Evolutionary conservation across 345 rosid species (phyloP).

Genomic region (Pistacia integerrima): DNA sequence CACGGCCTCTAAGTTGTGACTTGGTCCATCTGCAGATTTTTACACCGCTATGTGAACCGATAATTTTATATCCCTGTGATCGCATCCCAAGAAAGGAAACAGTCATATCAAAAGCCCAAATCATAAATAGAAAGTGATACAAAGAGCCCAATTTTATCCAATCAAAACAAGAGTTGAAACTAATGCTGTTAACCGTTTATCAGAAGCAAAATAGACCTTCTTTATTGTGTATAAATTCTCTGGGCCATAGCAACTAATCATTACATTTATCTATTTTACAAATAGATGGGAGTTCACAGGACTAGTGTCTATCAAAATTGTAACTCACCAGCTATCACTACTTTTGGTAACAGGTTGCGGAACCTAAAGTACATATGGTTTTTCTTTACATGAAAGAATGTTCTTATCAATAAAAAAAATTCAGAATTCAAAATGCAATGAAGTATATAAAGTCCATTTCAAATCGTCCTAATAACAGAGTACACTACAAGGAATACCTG

Average conservation of each 20-base stretch:
- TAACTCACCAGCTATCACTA: background rate
- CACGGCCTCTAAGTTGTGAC: conserved; percentile 98
- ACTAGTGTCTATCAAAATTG: background rate
- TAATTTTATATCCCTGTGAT: conserved; percentile 92
- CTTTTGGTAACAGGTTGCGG: background rate
- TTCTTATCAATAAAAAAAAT: too few species aligned
- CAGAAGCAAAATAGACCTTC: background rate
- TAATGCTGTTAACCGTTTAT: background rate
- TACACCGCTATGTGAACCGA: conserved; percentile 98
- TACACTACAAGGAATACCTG: conserved; percentile 48
- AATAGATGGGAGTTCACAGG: background rate
- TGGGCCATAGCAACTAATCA: background rate
- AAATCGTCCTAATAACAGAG: background rate
- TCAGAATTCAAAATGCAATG: background rate
- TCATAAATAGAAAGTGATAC: background rate
- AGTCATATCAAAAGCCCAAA: background rate
- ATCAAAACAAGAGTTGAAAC: background rate
- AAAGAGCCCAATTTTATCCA: background rate
- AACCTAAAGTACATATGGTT: background rate
- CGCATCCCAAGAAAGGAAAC: conserved; percentile 12
- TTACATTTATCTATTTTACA: background rate
- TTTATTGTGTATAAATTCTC: background rate
- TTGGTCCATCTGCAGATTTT: conserved; percentile 99
- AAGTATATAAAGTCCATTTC: background rate
- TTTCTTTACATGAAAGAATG: background rate